Evolutionary conservation across 2,329 filamentous ascomycete genomes (phyloP), one percentile per base, ranked within the genome.

Genomic region (Colletotrichum melonis): DNA sequence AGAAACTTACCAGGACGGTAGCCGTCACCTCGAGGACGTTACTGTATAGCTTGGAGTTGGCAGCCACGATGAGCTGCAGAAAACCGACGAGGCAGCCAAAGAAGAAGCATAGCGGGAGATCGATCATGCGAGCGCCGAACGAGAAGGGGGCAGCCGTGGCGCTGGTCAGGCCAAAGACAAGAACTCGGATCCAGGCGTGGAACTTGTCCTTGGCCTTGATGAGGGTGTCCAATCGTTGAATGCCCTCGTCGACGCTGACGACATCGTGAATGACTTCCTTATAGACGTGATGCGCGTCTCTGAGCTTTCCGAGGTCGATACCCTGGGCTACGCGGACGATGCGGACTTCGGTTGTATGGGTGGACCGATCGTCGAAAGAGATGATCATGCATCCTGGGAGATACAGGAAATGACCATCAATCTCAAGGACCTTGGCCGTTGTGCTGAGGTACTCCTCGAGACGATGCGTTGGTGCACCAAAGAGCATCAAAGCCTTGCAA

Each of bases 381-480:
- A 97, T 92, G 71, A 98, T 93, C 95, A 98, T 98, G 78, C 94
- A 97, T 5, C 94, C 94, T 0, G 95, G 95, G 49, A 98, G 89
- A 78, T 98, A 98, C 30, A 98, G 84, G 77, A 97, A 98, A 77
- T 97, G 94, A 8, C 93, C 93, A 75, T 97, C 93, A 35, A 97
- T 95, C 81, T 95, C 93, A 46, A 98, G 88, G 4, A 95, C 93
- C 24, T 93, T 89, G 5, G 95, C 92, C 5, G 93, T 94, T 92
- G 95, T 97, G 75, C 88, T 92, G 87, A 98, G 91, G 79, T 97
- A 97, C 79, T 97, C 93, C 81, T 98, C 95, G 11, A 98, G 85
- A 9, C 95, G 91, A 84, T 98, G 95, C 0, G 95, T 97, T 0
- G 95, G 95, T 0, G 95, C 95, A 16, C 95, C 95, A 75, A 93